Evolutionary conservation across 108 stramenopile species (phyloP), one percentile per base, ranked within the genome.

Genomic region (Pseudonitzschia multistriata): DNA sequence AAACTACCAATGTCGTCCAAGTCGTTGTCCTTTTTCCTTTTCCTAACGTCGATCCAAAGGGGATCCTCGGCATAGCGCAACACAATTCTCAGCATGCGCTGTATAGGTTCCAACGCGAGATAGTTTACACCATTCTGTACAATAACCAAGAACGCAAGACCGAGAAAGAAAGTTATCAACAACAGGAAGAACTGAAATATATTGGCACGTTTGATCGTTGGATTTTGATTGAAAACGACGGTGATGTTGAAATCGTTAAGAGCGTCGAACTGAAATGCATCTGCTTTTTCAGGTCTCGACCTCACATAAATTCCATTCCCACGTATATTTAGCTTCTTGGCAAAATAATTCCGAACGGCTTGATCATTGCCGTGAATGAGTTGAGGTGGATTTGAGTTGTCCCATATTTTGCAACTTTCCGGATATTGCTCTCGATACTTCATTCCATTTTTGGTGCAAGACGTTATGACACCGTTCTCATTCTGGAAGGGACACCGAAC

Each of bases 81-180:
- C 17, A 94, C 90, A 81, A 90, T 90, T 62, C 83, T 88, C 55
- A 94, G 72, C 90, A 94, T 94, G 24, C 89, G 80, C 21, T 88
- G 78, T 35, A 94, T 62, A 3, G 93, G 93, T 47, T 73, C 76
- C 37, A 94, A 80, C 0, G 91, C 93, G 19, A 90, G 73, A 19
- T 72, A 64, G n/a, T 80, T 79, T 34, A 89, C 88, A 79, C 91
- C 93, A 61, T 71, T 47, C 53, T 88, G 61, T 21, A 91, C 31
- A 4, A 90, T 67, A 21, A 78, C 70, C 13, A 91, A 76, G 37
- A 42, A 40, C 21, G 27, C 19, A 35, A 64, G 62, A 6, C 62
- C 14, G 31, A 83, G 53, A 8, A 70, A 72, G 8, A 91, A 67
- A 19, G 82, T 70, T 24, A 67, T 67, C 34, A 88, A 17, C 36